Base-by-base conservation (phyloP, 2,329 filamentous ascomycete species). In the Celoporthe dispersa region DNA sequence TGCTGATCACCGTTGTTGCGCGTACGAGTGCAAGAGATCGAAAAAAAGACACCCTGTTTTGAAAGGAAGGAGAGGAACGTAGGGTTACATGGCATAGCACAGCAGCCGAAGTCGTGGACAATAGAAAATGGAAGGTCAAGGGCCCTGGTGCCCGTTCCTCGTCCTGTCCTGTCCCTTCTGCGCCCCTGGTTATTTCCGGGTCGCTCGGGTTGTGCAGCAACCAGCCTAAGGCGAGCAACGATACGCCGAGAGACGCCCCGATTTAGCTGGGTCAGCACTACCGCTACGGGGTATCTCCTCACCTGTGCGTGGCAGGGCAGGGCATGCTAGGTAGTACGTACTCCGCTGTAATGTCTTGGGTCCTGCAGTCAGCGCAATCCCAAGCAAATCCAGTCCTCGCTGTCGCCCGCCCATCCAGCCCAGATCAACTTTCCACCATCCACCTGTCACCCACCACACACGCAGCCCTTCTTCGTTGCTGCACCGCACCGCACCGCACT, bases 351-450 rank as follows among this genome's bases (percentile, higher is more conserved):
- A 57, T 57, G 53, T 57, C 25, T 31, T 57, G n/a, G 51, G 53
- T 31, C 53, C 53, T 57, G 53, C 53, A 57, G 53, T 57, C 53
- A 57, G 53, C 53, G 53, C 53, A 57, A 57, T 57, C 53, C 51
- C 22, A 48, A 48, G 44, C 22, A n/a, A 9, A 48, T 48, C 51
- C 53, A 57, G 33, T 57, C 62, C 57, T 67, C 48, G 33, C 64
- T 22, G 53, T 3, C 31, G 41, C 64, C 35, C 33, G 12, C 35
- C 8, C 35, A n/a, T n/a, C 44, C 55, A 53, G 22, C 41, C 41
- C 41, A 44, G 41, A 48, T 48, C 44, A 22, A 48, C 22, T 48
- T 48, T 48, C 41, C 41, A 48, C 41, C 41, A n/a, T 48, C 44
- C n/a, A n/a, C n/a, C 44, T 7, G 2, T 7, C 51, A 55, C 11